Base-by-base conservation (phyloP, 768 basidiomycete genomes). In the Coprinopsis marcescibilis region DNA sequence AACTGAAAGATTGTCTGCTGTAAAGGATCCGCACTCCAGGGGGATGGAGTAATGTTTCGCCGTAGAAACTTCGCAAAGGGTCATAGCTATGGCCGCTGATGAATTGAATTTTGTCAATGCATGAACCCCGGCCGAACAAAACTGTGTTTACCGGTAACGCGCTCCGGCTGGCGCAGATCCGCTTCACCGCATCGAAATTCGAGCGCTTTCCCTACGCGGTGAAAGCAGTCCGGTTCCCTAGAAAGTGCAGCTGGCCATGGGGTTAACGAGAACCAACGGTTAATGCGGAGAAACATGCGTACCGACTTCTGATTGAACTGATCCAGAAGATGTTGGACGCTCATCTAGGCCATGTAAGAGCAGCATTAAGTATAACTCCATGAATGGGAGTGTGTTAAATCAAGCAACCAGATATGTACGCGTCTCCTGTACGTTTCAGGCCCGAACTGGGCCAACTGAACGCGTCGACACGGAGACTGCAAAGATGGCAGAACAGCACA, bases 51-150 rank as follows among this genome's bases (percentile, higher is more conserved):
- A 73, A 54, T 83, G 78, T 43, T 74, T 75, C 15, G 84, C 86
- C 1, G 85, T 89, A 15, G 79, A 76, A n/a, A 88, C 65, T 62
- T 89, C 86, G 60, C 86, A 89, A 32, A 89, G 66, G 2, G 86
- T 89, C 80, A 89, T 81, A 4, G 77, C 73, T 39, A 88, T 85
- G 1, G 86, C 83, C 55, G 78, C 86, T 88, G 40, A 20, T 29
- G n/a, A 4, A 25, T 15, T 25, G 45, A n/a, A 49, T 24, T 21
- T 33, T 25, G 23, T 37, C 29, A 35, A n/a, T 30, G 30, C 36
- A 40, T 40, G 37, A 34, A 19, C 27, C 21, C 11, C 7, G 4
- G 14, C 7, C 27, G 23, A 25, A 39, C 17, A 8, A 34, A 34
- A 27, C 29, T 15, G 23, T 17, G 13, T 11, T 39, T 35, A 80